Percentiles rank a stretch among this genome's conserved stretches.
Conservation (phyloP, 257 asterid genomes). For the Thymus mandschuricus region DNA sequence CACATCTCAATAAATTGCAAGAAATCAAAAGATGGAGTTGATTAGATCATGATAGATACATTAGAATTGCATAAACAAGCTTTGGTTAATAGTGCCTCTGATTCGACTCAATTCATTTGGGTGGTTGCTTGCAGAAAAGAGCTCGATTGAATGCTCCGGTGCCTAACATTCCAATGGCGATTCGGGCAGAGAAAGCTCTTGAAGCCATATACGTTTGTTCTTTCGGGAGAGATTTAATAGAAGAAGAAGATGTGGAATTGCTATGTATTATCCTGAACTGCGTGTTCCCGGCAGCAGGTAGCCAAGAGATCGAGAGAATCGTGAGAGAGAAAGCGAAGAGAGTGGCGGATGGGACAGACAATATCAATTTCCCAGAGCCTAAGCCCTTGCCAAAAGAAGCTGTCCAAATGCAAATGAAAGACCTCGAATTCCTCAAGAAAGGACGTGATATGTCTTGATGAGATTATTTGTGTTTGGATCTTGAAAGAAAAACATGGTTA, state of each 20-base stretch:
- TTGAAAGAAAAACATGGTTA: neutral
- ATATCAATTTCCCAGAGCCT: slow-evolving; percentile 55
- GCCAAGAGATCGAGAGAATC: slow-evolving; percentile 50
- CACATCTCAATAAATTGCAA: no score
- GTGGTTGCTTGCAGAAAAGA: slow-evolving; percentile 58
- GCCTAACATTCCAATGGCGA: slow-evolving; percentile 75
- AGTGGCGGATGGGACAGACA: slow-evolving; percentile 77
- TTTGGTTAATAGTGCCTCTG: neutral
- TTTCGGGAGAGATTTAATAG: slow-evolving; percentile 70
- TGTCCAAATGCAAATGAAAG: slow-evolving; percentile 86
- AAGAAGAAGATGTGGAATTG: slow-evolving; percentile 73
- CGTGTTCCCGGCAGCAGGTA: slow-evolving; percentile 74
- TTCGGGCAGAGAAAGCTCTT: slow-evolving; percentile 89
- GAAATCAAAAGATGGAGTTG: no score
- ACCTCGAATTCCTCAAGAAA: slow-evolving; percentile 75
- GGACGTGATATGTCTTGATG: slow-evolving; percentile 38
- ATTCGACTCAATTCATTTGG: neutral
- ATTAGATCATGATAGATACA: no score
- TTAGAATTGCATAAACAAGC: neutral
- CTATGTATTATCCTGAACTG: slow-evolving; percentile 62
- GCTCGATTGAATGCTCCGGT: slow-evolving; percentile 48
- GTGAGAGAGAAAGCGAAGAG: slow-evolving; percentile 69
- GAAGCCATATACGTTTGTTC: slow-evolving; percentile 83
- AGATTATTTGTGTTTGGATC: neutral
- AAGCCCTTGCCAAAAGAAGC: slow-evolving; percentile 88